Conservation (phyloP, 2,329 filamentous ascomycete genomes). For the Epichloe typhina region DNA sequence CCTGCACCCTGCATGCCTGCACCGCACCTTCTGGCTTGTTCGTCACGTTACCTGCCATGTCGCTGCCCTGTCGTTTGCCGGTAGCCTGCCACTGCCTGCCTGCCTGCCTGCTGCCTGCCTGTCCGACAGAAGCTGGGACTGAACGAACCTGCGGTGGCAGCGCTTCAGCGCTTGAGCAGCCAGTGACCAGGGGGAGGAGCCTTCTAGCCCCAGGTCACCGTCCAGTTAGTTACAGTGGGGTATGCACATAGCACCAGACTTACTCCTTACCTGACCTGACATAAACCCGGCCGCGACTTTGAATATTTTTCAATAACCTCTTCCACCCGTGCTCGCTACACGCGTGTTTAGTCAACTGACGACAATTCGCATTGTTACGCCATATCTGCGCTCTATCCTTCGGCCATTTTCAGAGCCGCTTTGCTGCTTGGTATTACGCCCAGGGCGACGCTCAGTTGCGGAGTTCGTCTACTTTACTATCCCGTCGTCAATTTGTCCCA, state of each 20-base stretch:
- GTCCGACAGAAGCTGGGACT: background rate
- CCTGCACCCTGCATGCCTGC: conserved; percentile 1
- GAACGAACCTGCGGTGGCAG: background rate
- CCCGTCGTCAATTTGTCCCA: conserved; percentile 14
- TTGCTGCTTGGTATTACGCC: background rate
- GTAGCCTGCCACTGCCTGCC: background rate
- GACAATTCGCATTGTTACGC: background rate
- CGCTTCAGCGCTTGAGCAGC: conserved; percentile 1
- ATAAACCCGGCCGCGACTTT: background rate
- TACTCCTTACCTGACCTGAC: too few species aligned
- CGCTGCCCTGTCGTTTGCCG: background rate
- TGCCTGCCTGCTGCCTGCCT: background rate
- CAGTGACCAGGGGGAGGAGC: background rate
- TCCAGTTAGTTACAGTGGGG: background rate
- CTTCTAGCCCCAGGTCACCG: background rate
- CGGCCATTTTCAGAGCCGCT: background rate
- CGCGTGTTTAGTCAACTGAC: background rate
- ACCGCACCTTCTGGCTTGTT: background rate
- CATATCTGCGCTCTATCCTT: background rate
- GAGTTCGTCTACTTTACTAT: conserved; percentile 15
- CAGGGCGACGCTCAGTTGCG: conserved; percentile 7
- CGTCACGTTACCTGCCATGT: conserved; percentile 3
- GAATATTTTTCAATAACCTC: background rate
- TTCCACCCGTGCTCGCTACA: background rate
- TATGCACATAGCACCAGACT: too few species aligned